phyloP scores from a whole-genome alignment of 352 stramenopile species.

The Poterioochromonas sp. region DNA sequence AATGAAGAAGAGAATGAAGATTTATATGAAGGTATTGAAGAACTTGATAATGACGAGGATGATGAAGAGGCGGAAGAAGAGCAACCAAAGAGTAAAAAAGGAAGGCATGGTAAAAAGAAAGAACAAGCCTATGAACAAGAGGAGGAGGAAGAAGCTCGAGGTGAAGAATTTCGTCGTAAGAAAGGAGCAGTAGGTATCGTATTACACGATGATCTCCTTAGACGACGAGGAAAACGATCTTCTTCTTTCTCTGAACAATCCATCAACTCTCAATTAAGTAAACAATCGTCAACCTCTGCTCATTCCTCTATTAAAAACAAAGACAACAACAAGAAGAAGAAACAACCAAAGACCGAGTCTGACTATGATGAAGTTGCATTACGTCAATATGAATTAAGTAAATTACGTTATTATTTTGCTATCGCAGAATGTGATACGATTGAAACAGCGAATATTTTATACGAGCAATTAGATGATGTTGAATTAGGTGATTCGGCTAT shows the following conservation, averaged over 20 bases:
- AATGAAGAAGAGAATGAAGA: conserved; percentile 42
- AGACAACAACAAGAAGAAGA: conserved; percentile 26
- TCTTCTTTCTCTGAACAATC: neutral
- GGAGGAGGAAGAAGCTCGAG: too few relatives aligned
- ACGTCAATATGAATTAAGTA: conserved; percentile 88
- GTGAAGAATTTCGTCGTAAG: neutral
- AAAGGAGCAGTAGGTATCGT: conserved; percentile 1
- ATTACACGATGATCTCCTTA: neutral
- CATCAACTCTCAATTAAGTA: neutral
- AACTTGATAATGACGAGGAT: conserved; percentile 30
- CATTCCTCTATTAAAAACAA: conserved; percentile 9
- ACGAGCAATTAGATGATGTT: conserved; percentile 86
- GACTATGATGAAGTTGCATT: conserved; percentile 87
- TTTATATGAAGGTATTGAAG: conserved; percentile 34
- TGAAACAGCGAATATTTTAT: conserved; percentile 78
- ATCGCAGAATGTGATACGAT: conserved; percentile 82
- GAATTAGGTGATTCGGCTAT: conserved; percentile 93
- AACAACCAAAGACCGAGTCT: neutral
- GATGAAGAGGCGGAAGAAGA: conserved; percentile 32
- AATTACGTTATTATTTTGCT: conserved; percentile 96
- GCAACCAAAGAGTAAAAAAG: neutral
- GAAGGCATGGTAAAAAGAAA: conserved; percentile 42
- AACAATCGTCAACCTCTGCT: neutral
- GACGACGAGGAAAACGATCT: neutral
- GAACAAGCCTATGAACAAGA: too few relatives aligned